Evolutionary conservation across 116 monocot species (phyloP), one percentile per base, ranked within the genome.

Genomic region (Iris pallida): DNA sequence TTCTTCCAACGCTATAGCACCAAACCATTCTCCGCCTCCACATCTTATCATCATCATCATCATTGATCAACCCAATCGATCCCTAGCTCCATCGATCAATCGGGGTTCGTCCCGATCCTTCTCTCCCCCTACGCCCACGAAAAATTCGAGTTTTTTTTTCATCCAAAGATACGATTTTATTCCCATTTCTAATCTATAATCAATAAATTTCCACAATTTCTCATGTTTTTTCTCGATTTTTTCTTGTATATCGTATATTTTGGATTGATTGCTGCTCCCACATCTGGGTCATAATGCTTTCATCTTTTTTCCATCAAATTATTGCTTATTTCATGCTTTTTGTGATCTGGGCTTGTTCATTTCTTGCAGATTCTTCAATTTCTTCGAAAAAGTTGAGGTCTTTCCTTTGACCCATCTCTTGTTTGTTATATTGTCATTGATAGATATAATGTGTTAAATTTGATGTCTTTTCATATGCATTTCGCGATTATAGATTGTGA

Each of bases 61-160:
- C 46, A 9, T 18, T 14, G 18, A 64, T 64, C 47, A 14, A 64
- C 10, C 64, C 47, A 64, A 30, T 64, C 64, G 8, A 47, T 47
- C 18, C 19, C 9, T 4, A 47, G 18, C 64, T 47, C 64, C 16
- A 9, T 9, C 19, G 11, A 10, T 47, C 64, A 46, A 9, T 9
- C 19, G 17, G 19, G 46, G 64, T 64, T 16, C 10, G 64, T 64
- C 64, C 47, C 64, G 17, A 43, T 61, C 61, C 59, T 41, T 59
- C 10, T 51, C 7, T 7, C 49, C 49, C 11, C 7, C 0, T 30
- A 30, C 30, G 30, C 30, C 30, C 30, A 30, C 30, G 3, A 3
- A 3, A 30, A 30, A 30, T 30, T 30, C 30, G 30, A 30, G 30
- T 30, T 30, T 30, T 30, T 30, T 30, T 30, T 30, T 30, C 30